These are phyloP conservation scores for Populus alba DNA, from an alignment of 345 rosid genomes.

Conservation along the genomic window DNA sequence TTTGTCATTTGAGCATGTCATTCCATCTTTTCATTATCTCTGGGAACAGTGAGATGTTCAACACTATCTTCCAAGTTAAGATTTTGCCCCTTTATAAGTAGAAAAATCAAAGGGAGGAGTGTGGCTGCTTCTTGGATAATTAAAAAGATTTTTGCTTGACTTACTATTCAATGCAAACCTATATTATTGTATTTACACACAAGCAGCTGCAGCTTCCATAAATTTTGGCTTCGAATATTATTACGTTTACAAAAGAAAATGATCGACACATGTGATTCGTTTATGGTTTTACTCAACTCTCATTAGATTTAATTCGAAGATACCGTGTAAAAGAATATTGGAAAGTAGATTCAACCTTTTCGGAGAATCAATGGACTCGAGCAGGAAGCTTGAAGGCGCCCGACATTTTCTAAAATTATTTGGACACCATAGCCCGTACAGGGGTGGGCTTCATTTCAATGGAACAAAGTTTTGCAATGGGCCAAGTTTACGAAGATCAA, in stretches of 20 bases:
- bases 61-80: constrained; percentile 12
- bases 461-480: background rate
- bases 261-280: background rate
- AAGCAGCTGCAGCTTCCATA: background rate
- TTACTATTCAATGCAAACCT: background rate
- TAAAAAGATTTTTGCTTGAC: background rate
- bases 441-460: background rate
- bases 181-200: background rate
- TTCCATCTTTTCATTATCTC: background rate
- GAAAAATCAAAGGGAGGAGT: background rate
- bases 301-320: too few species aligned
- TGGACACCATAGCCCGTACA: background rate
- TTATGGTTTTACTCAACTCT: background rate
- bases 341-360: too few species aligned
- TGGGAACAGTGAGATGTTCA: background rate
- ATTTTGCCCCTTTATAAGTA: background rate
- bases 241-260: background rate
- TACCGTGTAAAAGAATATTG: too few species aligned
- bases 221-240: background rate
- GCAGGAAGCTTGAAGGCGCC: too few species aligned
- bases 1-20: background rate
- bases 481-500: background rate
- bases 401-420: background rate
- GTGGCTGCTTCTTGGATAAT: background rate
- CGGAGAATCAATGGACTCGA: too few species aligned